Conservation (phyloP, 352 stramenopile species). For the Phytophthora cactorum region DNA sequence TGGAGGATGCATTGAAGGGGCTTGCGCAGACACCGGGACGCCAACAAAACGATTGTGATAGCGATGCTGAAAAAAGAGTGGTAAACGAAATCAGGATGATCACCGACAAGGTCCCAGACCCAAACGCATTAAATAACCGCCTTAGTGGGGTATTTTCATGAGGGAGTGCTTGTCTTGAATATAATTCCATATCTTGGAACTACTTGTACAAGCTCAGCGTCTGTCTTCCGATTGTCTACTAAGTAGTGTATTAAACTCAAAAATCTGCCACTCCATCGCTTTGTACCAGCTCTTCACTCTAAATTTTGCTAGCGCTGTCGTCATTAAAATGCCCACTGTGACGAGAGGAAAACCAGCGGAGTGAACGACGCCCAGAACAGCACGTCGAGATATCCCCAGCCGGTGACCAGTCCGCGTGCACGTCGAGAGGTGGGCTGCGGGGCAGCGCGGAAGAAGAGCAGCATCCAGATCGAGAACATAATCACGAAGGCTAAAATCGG, state of each 20-base stretch:
- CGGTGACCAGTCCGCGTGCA: slow-evolving; percentile 34
- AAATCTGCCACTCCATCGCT: slow-evolving; percentile 1
- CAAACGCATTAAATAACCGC: no score
- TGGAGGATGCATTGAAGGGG: no score
- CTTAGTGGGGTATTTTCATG: no score
- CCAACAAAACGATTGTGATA: no score
- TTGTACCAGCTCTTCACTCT: neutral
- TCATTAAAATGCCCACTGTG: slow-evolving; percentile 86
- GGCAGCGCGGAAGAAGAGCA: slow-evolving; percentile 66
- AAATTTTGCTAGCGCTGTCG: neutral
- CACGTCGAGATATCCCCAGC: slow-evolving; percentile 75
- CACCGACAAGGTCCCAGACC: no score
- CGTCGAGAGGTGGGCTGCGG: slow-evolving; percentile 21
- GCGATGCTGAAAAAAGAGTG: no score
- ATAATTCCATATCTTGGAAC: no score
- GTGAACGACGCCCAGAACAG: slow-evolving; percentile 89
- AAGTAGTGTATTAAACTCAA: slow-evolving; percentile 9
- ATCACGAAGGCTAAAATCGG: slow-evolving; percentile 66
- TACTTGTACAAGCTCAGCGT: no score
- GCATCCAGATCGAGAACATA: slow-evolving; percentile 82
- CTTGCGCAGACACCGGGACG: no score
- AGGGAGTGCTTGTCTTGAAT: no score
- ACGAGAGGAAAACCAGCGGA: slow-evolving; percentile 76
- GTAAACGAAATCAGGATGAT: no score
- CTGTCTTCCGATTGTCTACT: no score